Evolutionary conservation across 2,329 filamentous ascomycete species (phyloP).

Genomic region (Pestalotiopsis sp.): DNA sequence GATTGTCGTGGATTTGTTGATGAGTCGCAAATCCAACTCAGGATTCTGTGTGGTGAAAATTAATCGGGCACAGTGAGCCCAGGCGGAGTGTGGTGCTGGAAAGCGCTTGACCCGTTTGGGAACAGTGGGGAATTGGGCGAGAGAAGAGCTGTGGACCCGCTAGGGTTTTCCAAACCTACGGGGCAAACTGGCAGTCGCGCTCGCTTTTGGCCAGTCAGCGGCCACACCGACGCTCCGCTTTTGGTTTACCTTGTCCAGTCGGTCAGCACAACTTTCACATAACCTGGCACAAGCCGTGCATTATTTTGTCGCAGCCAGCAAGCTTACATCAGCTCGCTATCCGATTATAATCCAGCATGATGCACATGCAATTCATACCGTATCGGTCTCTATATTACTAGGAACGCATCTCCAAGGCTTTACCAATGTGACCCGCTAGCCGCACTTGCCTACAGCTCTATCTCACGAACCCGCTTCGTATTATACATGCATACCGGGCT

Average conservation of each 20-base stretch:
- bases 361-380: background rate
- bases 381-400: background rate
- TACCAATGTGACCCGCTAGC: background rate
- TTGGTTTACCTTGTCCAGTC: background rate
- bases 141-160: constrained; percentile 9
- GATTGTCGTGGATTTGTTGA: constrained; percentile 12
- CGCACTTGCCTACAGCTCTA: background rate
- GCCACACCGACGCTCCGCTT: background rate
- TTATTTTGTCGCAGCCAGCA: background rate
- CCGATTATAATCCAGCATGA: background rate
- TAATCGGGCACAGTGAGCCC: constrained; percentile 4
- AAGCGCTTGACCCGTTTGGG: constrained; percentile 1
- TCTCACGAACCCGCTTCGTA: background rate
- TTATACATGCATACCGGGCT: background rate
- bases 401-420: background rate
- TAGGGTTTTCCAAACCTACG: constrained; percentile 15
- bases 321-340: background rate
- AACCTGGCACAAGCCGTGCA: background rate
- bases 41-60: constrained; percentile 14
- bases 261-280: background rate
- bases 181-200: background rate
- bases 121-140: constrained; percentile 9
- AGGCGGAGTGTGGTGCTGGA: constrained; percentile 1
- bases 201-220: background rate
- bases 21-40: constrained; percentile 10